Base-by-base conservation (phyloP, 768 basidiomycete species). In the Lentinula aciculospora region DNA sequence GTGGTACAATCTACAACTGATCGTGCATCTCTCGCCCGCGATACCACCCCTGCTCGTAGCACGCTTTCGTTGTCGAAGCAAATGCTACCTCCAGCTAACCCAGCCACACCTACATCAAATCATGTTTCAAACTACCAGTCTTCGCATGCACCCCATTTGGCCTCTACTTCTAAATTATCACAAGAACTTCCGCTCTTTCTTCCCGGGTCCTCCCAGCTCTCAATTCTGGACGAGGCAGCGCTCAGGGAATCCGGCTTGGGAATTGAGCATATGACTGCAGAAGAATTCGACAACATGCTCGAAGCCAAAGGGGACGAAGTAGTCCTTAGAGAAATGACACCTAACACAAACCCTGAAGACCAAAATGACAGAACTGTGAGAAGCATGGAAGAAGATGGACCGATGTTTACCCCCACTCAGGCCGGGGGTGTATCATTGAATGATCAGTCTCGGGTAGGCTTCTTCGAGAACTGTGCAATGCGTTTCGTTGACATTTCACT, bases 171-270 rank as follows among this genome's bases (percentile, higher is more conserved):
- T 29, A 27, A 15, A 29, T 23, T 27, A 25, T 40, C 27, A 29
- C 40, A 56, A 56, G 69, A 72, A 40, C 74, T 74, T 55, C 74
- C 81, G 56, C 66, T 82, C 65, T 73, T 84, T 67, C 63, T 75
- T 57, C 73, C 82, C 25, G 60, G 62, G 32, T 75, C 76, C 6
- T 80, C 85, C n/a, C 86, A 86, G 65, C 74, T 86, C 36, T 85
- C 88, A 3, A 74, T 73, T 28, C 77, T 75, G 29, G 79, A 82
- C 36, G 73, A 77, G 62, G 80, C 76, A 51, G 74, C 76, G 4
- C 74, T 90, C 45, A 76, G 76, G 36, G 76, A 75, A 27, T 83
- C 85, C 1, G 88, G 88, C 4, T 71, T 92, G 28, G 87, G 85
- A 2, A 74, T 86, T 23, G 87, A 89, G 63, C 65, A 76, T 59